Base-by-base conservation (phyloP, 257 asterid species). In the Solanum chilense region DNA sequence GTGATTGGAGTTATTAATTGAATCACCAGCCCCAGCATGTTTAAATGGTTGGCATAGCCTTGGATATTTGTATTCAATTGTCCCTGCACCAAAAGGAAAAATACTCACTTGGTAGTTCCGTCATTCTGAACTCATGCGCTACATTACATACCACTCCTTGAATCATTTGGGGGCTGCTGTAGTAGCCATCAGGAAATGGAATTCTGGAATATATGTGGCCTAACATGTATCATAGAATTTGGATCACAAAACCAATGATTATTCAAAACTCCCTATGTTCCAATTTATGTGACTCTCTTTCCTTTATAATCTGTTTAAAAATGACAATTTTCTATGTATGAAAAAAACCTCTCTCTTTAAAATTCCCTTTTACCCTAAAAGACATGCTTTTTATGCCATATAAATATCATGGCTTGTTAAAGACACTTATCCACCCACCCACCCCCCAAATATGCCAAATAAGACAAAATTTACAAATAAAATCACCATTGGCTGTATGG, bases 11-110 rank as follows among this genome's bases (percentile, higher is more conserved):
- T 68, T 64, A n/a, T 49, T 29, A 44, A 69, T 60, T 70, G 69
- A 56, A 64, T 87, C 87, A 91, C 90, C 90, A 83, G 88, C 86
- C 74, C 88, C 60, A 35, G 88, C 15, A 83, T 75, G 84, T 68
- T 75, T 75, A 85, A 52, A 83, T 83, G 92, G 75, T 85, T 88
- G 86, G 7, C 62, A 56, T 41, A 86, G 58, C 37, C 86, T 37
- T 89, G 82, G 35, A 81, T 60, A 66, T 86, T 85, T 25, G 86
- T 69, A 84, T 86, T 91, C 78, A 84, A 45, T 39, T 86, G 88
- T 83, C 87, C 91, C 91, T 86, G 82, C 85, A 84, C 37, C 80
- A 12, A 84, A 68, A 60, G 44, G 52, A 41, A 87, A 66, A n/a
- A 33, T 60, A 31, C 15, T 35, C 5, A 21, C 21, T 15, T 64